Evolutionary conservation across 2,329 filamentous ascomycete genomes (phyloP).

Genomic region (Colletotrichum lini): DNA sequence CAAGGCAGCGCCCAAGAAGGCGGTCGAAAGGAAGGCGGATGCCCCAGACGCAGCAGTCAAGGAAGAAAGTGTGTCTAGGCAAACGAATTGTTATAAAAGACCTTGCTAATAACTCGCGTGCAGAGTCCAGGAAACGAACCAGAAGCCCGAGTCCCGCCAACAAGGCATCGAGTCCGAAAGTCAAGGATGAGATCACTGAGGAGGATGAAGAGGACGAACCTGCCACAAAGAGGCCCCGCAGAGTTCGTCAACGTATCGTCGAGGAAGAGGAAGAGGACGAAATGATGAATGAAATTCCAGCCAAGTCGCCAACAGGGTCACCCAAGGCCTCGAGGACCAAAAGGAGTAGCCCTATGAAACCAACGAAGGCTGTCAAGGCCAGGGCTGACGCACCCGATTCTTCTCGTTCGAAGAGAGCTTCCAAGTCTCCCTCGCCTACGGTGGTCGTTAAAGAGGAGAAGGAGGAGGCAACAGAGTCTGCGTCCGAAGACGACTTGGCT

Average conservation of each 20-base stretch:
- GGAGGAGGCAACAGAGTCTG: constrained; percentile 47
- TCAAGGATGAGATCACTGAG: constrained; percentile 55
- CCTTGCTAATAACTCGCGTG: neutral
- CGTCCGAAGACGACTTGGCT: constrained; percentile 65
- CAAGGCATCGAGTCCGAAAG: constrained; percentile 45
- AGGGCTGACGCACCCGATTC: constrained; percentile 46
- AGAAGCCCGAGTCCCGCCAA: constrained; percentile 47
- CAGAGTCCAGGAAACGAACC: constrained; percentile 64
- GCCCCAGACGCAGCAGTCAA: constrained; percentile 49
- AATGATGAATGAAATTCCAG: constrained; percentile 53
- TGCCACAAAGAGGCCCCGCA: constrained; percentile 70
- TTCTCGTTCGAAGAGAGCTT: neutral
- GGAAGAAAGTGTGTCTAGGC: constrained; percentile 49
- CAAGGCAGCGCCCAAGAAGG: constrained; percentile 56
- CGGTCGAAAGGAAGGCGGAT: constrained; percentile 52
- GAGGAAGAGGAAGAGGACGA: constrained; percentile 67
- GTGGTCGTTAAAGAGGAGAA: constrained; percentile 51
- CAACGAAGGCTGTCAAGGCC: constrained; percentile 22
- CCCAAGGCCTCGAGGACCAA: constrained; percentile 21
- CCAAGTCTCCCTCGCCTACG: constrained; percentile 27
- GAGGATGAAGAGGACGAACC: constrained; percentile 72
- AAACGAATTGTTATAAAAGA: neutral
- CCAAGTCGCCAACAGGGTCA: constrained; percentile 43
- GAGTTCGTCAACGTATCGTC: constrained; percentile 58
- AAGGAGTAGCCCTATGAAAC: constrained; percentile 35